Conservation (phyloP, 768 basidiomycete species). For the Pleurotus platypus region DNA sequence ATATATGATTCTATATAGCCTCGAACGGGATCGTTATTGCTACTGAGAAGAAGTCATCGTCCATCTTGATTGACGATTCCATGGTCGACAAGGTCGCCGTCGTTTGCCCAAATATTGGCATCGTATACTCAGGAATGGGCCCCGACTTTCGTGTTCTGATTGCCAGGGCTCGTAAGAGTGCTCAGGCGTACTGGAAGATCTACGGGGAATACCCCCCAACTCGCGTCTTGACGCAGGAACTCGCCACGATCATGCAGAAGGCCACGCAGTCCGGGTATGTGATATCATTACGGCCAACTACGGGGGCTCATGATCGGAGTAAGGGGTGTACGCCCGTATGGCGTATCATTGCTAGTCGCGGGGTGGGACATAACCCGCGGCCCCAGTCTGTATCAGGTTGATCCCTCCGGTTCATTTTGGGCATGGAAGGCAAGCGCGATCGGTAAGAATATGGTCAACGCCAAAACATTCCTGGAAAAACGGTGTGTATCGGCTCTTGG, state of each 20-base stretch:
- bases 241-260: constrained; percentile 98
- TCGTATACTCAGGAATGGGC: constrained; percentile 99
- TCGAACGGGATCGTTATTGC: constrained; percentile 99
- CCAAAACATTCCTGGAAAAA: constrained; percentile 99
- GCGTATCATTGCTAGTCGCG: constrained; percentile 94
- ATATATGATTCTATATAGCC: constrained; percentile 43
- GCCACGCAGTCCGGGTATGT: constrained; percentile 96
- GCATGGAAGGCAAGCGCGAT: constrained; percentile 99
- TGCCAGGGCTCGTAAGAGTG: constrained; percentile 92
- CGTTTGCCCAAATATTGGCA: constrained; percentile 98
- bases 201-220: constrained; percentile 98
- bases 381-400: constrained; percentile 96
- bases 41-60: constrained; percentile 98
- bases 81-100: constrained; percentile 97
- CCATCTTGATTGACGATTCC: constrained; percentile 95
- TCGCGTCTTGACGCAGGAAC: constrained; percentile 92
- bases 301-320: constrained; percentile 24
- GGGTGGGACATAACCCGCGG: constrained; percentile 96
- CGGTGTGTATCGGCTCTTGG: constrained; percentile 51
- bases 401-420: constrained; percentile 99
- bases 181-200: constrained; percentile 99
- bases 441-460: constrained; percentile 99
- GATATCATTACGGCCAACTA: constrained; percentile 15
- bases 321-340: constrained; percentile 98
- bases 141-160: constrained; percentile 97